These are phyloP conservation scores for Pilatotrama ljubarskyi DNA, from an alignment of 768 basidiomycete genomes.

Conservation along the genomic window DNA sequence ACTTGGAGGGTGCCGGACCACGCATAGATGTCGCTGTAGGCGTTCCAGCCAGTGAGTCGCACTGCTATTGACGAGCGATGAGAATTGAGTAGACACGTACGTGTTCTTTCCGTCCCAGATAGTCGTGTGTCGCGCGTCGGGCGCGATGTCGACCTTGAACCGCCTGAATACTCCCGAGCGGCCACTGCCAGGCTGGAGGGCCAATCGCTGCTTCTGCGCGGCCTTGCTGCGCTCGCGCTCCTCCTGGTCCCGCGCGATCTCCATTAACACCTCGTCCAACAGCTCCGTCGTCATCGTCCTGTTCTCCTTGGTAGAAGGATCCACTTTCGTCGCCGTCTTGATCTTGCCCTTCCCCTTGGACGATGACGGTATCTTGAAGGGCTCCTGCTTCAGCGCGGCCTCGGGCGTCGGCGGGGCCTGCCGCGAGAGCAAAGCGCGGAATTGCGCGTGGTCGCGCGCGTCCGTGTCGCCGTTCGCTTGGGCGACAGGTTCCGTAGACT, in stretches of 20 bases:
- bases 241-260: not conserved
- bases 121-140: slow-evolving; percentile 5
- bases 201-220: not conserved
- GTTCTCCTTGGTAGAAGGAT: not conserved
- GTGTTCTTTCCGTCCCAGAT: slow-evolving; percentile 18
- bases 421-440: slow-evolving; percentile 1
- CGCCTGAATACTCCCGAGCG: slow-evolving; percentile 1
- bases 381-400: not conserved
- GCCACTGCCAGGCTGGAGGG: not conserved
- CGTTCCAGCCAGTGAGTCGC: not conserved
- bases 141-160: slow-evolving; percentile 13
- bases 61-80: not conserved
- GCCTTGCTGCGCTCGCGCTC: not conserved
- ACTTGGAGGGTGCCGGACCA: slow-evolving; percentile 18
- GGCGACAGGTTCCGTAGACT: too few relatives aligned
- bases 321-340: not conserved
- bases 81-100: slow-evolving; percentile 1
- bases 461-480: not conserved
- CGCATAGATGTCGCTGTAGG: slow-evolving; percentile 13
- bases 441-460: not conserved
- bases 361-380: not conserved
- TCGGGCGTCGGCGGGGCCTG: not conserved
- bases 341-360: not conserved
- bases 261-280: slow-evolving; percentile 4
- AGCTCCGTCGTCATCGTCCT: not conserved